Conservation (phyloP, 169 alveolate species). For the Eimeria mitis region DNA sequence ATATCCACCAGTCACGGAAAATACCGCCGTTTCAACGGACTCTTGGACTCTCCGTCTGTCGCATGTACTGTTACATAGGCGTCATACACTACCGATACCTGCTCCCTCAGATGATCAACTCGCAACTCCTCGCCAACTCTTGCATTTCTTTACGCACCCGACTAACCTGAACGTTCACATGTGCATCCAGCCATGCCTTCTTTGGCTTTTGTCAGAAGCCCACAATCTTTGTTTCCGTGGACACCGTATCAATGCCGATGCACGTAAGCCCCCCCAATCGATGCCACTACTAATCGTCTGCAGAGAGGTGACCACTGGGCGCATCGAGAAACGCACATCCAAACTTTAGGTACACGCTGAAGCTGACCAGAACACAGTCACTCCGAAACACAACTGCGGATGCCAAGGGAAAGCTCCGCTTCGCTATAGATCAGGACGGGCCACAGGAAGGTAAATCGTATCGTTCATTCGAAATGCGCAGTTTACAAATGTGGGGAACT, state of each 20-base stretch:
- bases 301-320: too few relatives aligned
- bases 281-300: background rate
- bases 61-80: background rate
- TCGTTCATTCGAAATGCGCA: background rate
- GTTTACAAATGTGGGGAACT: background rate
- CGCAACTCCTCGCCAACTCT: background rate
- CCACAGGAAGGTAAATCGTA: background rate
- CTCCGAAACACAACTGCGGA: background rate
- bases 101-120: background rate
- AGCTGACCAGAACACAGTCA: background rate
- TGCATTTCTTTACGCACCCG: background rate
- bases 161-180: background rate
- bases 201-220: background rate
- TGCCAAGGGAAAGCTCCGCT: background rate
- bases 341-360: background rate
- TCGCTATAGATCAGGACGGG: background rate
- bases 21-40: background rate
- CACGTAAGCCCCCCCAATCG: background rate
- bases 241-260: background rate
- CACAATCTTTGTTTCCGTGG: background rate
- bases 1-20: background rate
- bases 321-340: background rate
- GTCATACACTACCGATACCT: background rate
- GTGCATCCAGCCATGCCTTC: background rate
- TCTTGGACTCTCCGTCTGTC: background rate